Conservation (phyloP, 805 yeast genomes). For the Scheffersomyces stipitis region DNA sequence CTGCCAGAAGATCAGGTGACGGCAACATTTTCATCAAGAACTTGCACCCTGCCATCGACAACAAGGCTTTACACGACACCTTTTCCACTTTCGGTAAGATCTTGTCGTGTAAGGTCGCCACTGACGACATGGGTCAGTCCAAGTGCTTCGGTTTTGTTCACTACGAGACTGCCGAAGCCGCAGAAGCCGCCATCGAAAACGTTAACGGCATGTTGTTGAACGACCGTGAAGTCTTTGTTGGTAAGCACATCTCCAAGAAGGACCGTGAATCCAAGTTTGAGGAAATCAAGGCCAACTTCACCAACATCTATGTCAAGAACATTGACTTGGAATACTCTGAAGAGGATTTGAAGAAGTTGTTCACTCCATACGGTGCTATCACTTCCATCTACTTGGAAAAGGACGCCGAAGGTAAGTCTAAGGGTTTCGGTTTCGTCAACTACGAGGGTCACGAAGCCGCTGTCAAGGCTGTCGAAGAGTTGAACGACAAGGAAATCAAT, state of each 20-base stretch:
- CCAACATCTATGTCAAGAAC: conserved; percentile 95
- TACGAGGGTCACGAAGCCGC: conserved; percentile 86
- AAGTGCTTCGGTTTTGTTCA: conserved; percentile 98
- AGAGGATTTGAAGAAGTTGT: conserved; percentile 70
- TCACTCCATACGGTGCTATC: conserved; percentile 71
- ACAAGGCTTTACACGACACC: conserved; percentile 98
- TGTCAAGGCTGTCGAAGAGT: conserved; percentile 84
- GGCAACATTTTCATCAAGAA: conserved; percentile 98
- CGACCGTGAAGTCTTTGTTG: conserved; percentile 94
- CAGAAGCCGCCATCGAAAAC: conserved; percentile 91
- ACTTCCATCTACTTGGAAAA: conserved; percentile 80
- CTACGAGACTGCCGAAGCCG: conserved; percentile 90
- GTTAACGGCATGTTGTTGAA: conserved; percentile 98
- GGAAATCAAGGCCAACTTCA: conserved; percentile 87
- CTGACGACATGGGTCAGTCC: conserved; percentile 87
- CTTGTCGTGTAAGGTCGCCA: conserved; percentile 95
- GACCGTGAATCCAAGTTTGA: conserved; percentile 94
- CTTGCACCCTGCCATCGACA: conserved; percentile 96
- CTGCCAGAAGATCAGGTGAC: conserved; percentile 89
- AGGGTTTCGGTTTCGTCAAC: conserved; percentile 96
- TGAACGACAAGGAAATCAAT: conserved; percentile 81
- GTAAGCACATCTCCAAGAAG: conserved; percentile 86
- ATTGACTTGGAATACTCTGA: conserved; percentile 68
- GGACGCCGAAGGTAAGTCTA: conserved; percentile 84
- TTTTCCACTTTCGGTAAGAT: conserved; percentile 96